Evolutionary conservation across 2,329 filamentous ascomycete species (phyloP).

Genomic region (Bipolaris zeicola): DNA sequence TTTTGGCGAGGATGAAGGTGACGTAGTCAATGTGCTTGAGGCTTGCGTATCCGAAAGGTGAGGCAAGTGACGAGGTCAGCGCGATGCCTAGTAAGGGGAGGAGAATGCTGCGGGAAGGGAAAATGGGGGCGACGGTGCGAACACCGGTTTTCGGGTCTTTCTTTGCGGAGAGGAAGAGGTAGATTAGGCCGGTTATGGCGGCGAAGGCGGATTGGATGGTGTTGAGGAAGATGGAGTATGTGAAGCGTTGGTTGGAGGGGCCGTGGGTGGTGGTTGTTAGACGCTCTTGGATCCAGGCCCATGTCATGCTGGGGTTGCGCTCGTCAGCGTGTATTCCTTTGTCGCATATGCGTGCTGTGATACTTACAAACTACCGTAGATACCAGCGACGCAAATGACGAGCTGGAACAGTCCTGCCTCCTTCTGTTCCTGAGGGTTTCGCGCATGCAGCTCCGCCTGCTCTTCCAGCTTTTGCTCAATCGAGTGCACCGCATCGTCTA

Average conservation of each 20-base stretch:
- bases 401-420: constrained; percentile 72
- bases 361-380: constrained; percentile 91
- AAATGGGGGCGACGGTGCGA: constrained; percentile 61
- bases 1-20: constrained; percentile 95
- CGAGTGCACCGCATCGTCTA: constrained; percentile 34
- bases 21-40: constrained; percentile 96
- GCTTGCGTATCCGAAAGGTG: constrained; percentile 93
- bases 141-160: constrained; percentile 43
- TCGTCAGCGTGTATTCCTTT: background rate
- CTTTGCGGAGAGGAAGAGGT: constrained; percentile 72
- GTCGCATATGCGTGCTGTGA: background rate
- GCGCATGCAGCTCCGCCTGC: constrained; percentile 38
- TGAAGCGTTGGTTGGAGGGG: constrained; percentile 70
- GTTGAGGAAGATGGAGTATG: constrained; percentile 93
- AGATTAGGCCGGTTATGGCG: constrained; percentile 78
- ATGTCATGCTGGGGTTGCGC: constrained; percentile 68
- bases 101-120: constrained; percentile 77
- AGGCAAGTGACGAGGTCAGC: constrained; percentile 83
- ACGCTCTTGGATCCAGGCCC: constrained; percentile 95
- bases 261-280: constrained; percentile 92
- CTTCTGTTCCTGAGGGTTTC: constrained; percentile 43
- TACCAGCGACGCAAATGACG: constrained; percentile 86
- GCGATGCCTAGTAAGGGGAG: constrained; percentile 82
- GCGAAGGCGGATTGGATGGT: constrained; percentile 93
- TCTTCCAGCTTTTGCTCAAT: constrained; percentile 41